Conservation (phyloP, 177 flowering plant genomes). For the Tripterygium wilfordii region DNA sequence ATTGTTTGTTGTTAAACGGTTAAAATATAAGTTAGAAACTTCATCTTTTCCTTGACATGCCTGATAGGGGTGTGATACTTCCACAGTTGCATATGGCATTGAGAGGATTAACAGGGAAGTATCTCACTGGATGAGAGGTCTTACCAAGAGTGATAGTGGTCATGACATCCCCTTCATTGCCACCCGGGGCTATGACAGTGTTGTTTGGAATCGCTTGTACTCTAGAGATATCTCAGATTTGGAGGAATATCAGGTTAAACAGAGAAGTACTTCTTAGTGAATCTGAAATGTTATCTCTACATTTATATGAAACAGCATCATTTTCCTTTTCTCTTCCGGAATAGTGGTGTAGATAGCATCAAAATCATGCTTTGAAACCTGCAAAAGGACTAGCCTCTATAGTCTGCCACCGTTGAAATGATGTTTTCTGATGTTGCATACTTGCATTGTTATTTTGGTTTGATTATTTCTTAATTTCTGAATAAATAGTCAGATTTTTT, state of each 20-base stretch:
- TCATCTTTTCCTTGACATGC: constrained; percentile 6
- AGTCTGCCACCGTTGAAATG: too few species aligned
- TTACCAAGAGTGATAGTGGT: constrained; percentile 25
- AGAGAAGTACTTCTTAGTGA: constrained; percentile 33
- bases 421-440: too few species aligned
- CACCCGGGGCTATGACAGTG: constrained; percentile 91
- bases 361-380: too few species aligned
- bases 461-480: too few species aligned
- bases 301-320: background rate
- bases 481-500: too few species aligned
- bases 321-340: too few species aligned
- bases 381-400: too few species aligned
- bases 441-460: too few species aligned
- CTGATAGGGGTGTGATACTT: constrained; percentile 25
- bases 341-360: too few species aligned
- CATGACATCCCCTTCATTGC: constrained; percentile 71
- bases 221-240: constrained; percentile 65
- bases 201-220: constrained; percentile 94
- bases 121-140: constrained; percentile 83
- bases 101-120: constrained; percentile 88
- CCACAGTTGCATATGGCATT: constrained; percentile 78
- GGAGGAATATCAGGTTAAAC: constrained; percentile 43
- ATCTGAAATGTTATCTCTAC: background rate
- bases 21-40: background rate
- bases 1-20: too few species aligned